Evolutionary conservation across 805 yeast genomes (phyloP).

Genomic region (Phaffomyces antillensis): DNA sequence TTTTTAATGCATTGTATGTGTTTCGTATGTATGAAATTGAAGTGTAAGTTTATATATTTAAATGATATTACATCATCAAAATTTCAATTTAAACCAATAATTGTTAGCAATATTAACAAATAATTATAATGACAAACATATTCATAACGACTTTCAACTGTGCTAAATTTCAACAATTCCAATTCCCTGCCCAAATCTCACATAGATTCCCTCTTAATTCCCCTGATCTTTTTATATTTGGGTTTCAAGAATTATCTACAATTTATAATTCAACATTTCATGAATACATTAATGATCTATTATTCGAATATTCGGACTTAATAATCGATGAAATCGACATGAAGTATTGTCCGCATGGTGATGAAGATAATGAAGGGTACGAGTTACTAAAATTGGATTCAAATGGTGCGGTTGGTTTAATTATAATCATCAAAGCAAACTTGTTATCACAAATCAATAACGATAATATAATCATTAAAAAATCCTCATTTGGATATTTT

Average conservation of each 20-base stretch:
- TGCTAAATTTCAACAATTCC: constrained; percentile 39
- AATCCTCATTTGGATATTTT: constrained; percentile 45
- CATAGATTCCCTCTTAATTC: constrained; percentile 37
- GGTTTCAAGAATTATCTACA: constrained; percentile 58
- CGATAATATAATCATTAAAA: constrained; percentile 21
- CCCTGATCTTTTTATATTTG: constrained; percentile 49
- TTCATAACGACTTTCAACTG: constrained; percentile 44
- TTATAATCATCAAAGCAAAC: constrained; percentile 23
- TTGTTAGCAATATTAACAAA: neutral
- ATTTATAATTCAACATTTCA: constrained; percentile 47
- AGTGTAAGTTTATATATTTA: no score
- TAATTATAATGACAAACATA: constrained; percentile 6
- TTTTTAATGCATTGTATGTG: neutral
- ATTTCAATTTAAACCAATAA: no score
- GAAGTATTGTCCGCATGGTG: constrained; percentile 15
- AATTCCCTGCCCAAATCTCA: neutral
- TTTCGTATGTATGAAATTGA: neutral
- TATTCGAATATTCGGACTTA: constrained; percentile 30
- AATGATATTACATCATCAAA: no score
- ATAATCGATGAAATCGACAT: constrained; percentile 29
- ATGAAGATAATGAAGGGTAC: constrained; percentile 26
- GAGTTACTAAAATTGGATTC: constrained; percentile 36
- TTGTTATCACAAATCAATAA: neutral
- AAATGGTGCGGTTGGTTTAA: constrained; percentile 52
- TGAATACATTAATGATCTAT: constrained; percentile 27